Evolutionary conservation across 257 asterid species (phyloP), one percentile per base, ranked within the genome.

Genomic region (Petunia secreta): DNA sequence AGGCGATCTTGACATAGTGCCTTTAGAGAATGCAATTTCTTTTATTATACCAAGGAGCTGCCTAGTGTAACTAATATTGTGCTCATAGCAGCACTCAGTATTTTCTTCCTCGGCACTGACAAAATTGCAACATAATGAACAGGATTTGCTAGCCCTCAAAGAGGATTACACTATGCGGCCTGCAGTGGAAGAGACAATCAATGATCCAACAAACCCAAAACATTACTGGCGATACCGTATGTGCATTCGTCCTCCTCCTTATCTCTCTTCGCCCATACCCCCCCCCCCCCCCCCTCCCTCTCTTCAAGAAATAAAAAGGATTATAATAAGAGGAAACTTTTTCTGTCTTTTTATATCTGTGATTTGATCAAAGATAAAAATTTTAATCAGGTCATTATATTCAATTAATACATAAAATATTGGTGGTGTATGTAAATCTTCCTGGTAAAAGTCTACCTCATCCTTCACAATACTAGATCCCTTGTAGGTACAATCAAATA

Each of bases 181-280:
- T 69, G 98, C 98, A 68, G 80, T 75, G 5, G 98, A 95, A 89
- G 99, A 95, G 90, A 95, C 99, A 2, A 93, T 95, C 83, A 95
- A 95, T 58, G 97, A 95, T 86, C 98, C 99, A 46, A 93, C 99
- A 34, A 95, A 95, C 81, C 98, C 98, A 11, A 95, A 91, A 82
- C 99, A 95, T 84, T 95, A 96, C 81, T 95, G 99, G 98, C 91
- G 97, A 77, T 95, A 85, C 63, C 90, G 99, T 95, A 88, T 38
- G 93, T 87, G 43, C 84, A 77, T 39, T 9, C 75, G 75, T 85
- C 40, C 46, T 41, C 50, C 38, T 63, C 2, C 15, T 71, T 54
- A 57, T 71, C 50, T 57, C 60, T 75, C 65, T 37, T 15, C 11
- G 66, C 44, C 60, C 16, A 34, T 7, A 6, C 75, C 77, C 77